Base-by-base conservation (phyloP, 2,329 filamentous ascomycete species). In the Xylaria sp. region DNA sequence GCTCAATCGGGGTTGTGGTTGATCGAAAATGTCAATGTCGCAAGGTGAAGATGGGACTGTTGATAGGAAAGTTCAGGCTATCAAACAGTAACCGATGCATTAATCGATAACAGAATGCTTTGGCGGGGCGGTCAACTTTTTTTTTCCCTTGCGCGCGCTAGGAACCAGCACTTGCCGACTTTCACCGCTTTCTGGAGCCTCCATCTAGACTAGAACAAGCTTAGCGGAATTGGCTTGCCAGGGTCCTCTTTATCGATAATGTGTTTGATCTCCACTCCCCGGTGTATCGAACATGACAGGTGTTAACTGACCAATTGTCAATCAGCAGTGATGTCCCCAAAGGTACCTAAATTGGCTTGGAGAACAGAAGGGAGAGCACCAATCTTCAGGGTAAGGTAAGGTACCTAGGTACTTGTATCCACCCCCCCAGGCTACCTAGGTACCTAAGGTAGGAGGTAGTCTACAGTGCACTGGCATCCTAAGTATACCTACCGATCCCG, bases 71-170 rank as follows among this genome's bases (percentile, higher is more conserved):
- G 49, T 63, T 60, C 35, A 51, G 40, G 54, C 29, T 47, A 37
- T 43, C 47, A 27, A 55, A 58, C 40, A 60, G 37, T 33, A 51
- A 38, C 38, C 5, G 17, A 49, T 37, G 37, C 43, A 51, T 46
- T 47, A 58, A 65, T 63, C 64, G 60, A 68, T 64, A 60, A 60
- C 52, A 60, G 27, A 44, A 53, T 35, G 44, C 56, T 67, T 66
- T 59, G 60, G 70, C 62, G 68, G 68, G 67, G 63, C 69, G 19
- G 38, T 53, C 25, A 64, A 66, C 62, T 69, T 70, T 70, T 69
- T 70, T 68, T 70, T 65, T 23, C 52, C 62, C 53, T n/a, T n/a
- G n/a, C 29, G 11, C 15, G 33, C 44, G 27, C 49, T 37, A 3
- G n/a, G 19, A 43, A 43, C 25, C 31, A 38, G 44, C 19, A 63